These are phyloP conservation scores for Macrocystidia cucumis DNA, from an alignment of 1,284 basidiomycete species.

Conservation along the genomic window DNA sequence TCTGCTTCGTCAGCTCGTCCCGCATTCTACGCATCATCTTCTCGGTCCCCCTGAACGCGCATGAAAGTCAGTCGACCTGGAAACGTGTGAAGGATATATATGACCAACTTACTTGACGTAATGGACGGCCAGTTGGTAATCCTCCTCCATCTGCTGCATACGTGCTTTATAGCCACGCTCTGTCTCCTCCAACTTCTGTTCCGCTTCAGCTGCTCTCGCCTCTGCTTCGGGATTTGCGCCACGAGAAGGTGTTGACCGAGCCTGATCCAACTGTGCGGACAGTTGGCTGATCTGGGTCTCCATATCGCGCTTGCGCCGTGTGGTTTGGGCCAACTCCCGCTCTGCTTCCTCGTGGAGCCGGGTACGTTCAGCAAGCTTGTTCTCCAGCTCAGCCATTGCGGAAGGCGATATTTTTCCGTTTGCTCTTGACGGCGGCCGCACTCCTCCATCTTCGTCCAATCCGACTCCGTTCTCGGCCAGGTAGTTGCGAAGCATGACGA, in stretches of 20 bases:
- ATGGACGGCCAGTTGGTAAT: slow-evolving; percentile 90
- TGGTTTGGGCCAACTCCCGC: slow-evolving; percentile 56
- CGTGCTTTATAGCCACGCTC: slow-evolving; percentile 71
- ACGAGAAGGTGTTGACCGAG: slow-evolving; percentile 42
- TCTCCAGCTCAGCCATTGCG: slow-evolving; percentile 65
- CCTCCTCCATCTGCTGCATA: slow-evolving; percentile 85
- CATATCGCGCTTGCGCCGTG: slow-evolving; percentile 63
- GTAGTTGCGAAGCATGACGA: slow-evolving; percentile 80
- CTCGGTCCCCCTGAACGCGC: slow-evolving; percentile 82
- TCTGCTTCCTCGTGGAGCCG: slow-evolving; percentile 71
- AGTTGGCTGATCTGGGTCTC: slow-evolving; percentile 64
- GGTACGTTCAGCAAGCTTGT: slow-evolving; percentile 63
- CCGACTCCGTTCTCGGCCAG: slow-evolving; percentile 84
- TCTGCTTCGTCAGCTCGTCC: slow-evolving; percentile 88
- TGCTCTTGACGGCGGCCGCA: slow-evolving; percentile 34
- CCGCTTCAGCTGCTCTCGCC: slow-evolving; percentile 55
- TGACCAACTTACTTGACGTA: slow-evolving; percentile 77
- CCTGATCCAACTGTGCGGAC: slow-evolving; percentile 58
- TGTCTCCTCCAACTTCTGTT: slow-evolving; percentile 72
- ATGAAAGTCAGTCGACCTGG: slow-evolving; percentile 3
- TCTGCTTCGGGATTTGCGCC: slow-evolving; percentile 36
- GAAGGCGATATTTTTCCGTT: slow-evolving; percentile 39
- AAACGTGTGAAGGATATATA: slow-evolving; percentile 13
- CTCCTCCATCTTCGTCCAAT: slow-evolving; percentile 64
- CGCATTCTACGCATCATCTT: slow-evolving; percentile 99